Conservation (phyloP, 78 protist genomes). For the Speleostelium caveatum region DNA sequence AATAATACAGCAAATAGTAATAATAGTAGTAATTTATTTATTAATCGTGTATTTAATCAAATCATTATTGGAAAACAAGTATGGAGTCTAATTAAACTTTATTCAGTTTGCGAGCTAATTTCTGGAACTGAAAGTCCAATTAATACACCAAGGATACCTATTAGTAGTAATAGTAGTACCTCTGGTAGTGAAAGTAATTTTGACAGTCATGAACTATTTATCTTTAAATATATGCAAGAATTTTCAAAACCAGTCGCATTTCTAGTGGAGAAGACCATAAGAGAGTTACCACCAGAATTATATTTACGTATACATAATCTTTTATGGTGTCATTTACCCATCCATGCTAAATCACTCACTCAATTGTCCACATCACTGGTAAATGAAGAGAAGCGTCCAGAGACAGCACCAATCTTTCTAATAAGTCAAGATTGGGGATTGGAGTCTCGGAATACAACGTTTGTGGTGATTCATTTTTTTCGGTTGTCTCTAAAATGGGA, state of each 20-base stretch:
- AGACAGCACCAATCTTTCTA: not conserved
- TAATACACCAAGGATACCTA: not conserved
- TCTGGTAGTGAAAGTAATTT: not conserved
- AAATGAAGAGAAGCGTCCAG: no score
- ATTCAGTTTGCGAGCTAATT: slow-evolving; percentile 33
- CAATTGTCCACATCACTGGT: not conserved
- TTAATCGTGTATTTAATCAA: slow-evolving; percentile 34
- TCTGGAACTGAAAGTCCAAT: not conserved
- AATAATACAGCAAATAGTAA: not conserved
- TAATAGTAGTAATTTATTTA: no score
- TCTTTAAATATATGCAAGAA: slow-evolving; percentile 50
- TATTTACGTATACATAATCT: slow-evolving; percentile 13
- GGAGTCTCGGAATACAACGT: slow-evolving; percentile 37
- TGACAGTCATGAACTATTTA: slow-evolving; percentile 1
- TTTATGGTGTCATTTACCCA: slow-evolving; percentile 56
- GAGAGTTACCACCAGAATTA: slow-evolving; percentile 17
- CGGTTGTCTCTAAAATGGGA: slow-evolving; percentile 1
- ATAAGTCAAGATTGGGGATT: slow-evolving; percentile 49
- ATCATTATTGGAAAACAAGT: slow-evolving; percentile 1
- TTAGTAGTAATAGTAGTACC: not conserved
- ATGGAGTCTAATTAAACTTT: not conserved
- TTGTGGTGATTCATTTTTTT: slow-evolving; percentile 46
- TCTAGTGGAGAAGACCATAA: slow-evolving; percentile 1
- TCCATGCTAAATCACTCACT: slow-evolving; percentile 14
- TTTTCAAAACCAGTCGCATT: slow-evolving; percentile 26